These are phyloP conservation scores for Linnemannia elongata DNA, from an alignment of 192 early-diverging fungal genomes.

Conservation along the genomic window DNA sequence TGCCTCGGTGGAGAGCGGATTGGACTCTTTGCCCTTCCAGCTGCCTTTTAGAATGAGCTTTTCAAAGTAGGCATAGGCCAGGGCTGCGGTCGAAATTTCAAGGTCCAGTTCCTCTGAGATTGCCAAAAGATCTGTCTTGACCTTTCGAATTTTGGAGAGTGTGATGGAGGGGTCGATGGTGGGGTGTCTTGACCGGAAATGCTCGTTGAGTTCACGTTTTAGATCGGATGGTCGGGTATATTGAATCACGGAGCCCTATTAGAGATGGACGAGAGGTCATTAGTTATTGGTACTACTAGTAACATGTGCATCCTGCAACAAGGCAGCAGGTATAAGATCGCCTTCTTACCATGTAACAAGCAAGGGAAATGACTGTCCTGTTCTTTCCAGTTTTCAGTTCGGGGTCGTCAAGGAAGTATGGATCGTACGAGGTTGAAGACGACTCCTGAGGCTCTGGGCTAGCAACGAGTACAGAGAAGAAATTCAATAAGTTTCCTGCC, in stretches of 20 bases:
- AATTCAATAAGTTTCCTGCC: no score
- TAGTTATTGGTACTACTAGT: background rate
- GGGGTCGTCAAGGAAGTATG: conserved; percentile 89
- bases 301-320: no score
- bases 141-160: conserved; percentile 87
- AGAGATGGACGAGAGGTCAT: no score
- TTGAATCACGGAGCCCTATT: conserved; percentile 85
- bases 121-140: conserved; percentile 83
- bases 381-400: conserved; percentile 82
- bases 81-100: conserved; percentile 91
- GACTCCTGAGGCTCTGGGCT: conserved; percentile 50
- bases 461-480: background rate
- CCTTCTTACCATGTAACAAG: conserved; percentile 78
- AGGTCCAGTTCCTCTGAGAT: conserved; percentile 78
- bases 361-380: conserved; percentile 83
- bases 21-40: conserved; percentile 30
- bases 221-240: conserved; percentile 85
- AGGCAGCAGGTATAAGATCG: background rate
- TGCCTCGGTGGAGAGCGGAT: conserved; percentile 21
- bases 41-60: conserved; percentile 89
- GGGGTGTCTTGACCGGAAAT: conserved; percentile 85
- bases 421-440: conserved; percentile 71
- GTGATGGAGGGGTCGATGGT: conserved; percentile 86
- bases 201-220: conserved; percentile 90
- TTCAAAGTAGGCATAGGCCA: conserved; percentile 95